Evolutionary conservation across 177 flowering plant species (phyloP).

Genomic region (Vitis hybrid): DNA sequence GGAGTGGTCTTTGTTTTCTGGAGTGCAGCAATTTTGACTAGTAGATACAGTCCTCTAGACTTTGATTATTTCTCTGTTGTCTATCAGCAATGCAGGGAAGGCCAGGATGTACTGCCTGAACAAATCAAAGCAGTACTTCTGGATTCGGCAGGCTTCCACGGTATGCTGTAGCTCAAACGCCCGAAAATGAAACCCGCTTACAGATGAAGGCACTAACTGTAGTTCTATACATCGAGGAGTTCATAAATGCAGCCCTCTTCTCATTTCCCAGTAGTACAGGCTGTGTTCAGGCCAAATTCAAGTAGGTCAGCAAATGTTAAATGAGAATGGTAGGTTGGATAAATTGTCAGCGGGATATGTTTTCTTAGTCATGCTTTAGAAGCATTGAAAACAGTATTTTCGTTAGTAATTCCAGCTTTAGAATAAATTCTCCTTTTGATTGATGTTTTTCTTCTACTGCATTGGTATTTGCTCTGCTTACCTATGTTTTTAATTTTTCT

Average conservation of each 20-base stretch:
- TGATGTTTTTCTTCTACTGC: not conserved
- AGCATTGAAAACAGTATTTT: not conserved
- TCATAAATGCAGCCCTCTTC: constrained; percentile 8
- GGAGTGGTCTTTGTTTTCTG: not conserved
- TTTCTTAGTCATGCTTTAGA: not conserved
- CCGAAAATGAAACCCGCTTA: not conserved
- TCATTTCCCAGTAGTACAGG: not conserved
- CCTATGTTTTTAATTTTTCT: not conserved
- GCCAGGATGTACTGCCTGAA: constrained; percentile 49
- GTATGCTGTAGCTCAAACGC: constrained; percentile 24
- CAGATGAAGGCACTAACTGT: constrained; percentile 12
- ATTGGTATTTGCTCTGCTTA: not conserved
- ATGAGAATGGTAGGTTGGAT: not conserved
- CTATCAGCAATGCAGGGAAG: constrained; percentile 62
- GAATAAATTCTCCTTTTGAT: not conserved
- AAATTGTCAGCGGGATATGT: no score
- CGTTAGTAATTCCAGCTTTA: not conserved
- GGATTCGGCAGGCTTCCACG: constrained; percentile 59
- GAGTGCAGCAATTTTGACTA: not conserved
- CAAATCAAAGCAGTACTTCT: constrained; percentile 62
- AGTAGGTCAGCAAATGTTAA: not conserved
- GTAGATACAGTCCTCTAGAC: not conserved
- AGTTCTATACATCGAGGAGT: constrained; percentile 1
- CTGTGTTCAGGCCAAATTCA: not conserved
- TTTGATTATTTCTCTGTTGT: constrained; percentile 7